phyloP scores from a whole-genome alignment of 2,329 filamentous ascomycete genomes.

The Dendrostoma leiphaemia region DNA sequence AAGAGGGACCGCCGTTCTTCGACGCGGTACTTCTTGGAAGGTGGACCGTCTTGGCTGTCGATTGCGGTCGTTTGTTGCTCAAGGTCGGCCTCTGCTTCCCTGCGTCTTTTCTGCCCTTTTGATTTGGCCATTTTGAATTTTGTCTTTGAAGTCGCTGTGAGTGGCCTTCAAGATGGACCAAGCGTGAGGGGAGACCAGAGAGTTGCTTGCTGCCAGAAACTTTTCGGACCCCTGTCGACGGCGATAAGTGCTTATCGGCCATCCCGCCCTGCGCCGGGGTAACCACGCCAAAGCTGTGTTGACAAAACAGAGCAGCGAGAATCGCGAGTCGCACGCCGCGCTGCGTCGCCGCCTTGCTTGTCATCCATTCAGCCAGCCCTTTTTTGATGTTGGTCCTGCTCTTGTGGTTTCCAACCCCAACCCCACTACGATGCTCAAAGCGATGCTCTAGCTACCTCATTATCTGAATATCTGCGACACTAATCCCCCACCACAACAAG shows the following conservation, averaged over 20 bases:
- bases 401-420: neutral
- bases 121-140: slow-evolving; percentile 28
- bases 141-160: neutral
- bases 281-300: slow-evolving; percentile 16
- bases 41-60: slow-evolving; percentile 24
- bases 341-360: neutral
- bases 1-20: slow-evolving; percentile 76
- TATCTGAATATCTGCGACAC: neutral
- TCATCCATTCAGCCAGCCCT: neutral
- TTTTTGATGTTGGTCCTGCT: neutral
- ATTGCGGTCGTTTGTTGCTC: slow-evolving; percentile 23
- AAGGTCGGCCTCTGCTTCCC: slow-evolving; percentile 32
- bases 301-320: slow-evolving; percentile 16
- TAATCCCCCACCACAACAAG: neutral
- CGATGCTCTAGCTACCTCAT: slow-evolving; percentile 3
- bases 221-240: slow-evolving; percentile 7
- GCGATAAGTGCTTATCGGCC: slow-evolving; percentile 12
- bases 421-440: neutral
- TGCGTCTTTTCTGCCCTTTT: slow-evolving; percentile 31
- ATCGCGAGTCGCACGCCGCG: neutral
- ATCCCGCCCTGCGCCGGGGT: slow-evolving; percentile 13
- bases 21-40: slow-evolving; percentile 55
- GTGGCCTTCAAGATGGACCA: neutral
- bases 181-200: neutral
- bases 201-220: no score